These are phyloP conservation scores for Endocalyx cinctus DNA, from an alignment of 2,329 filamentous ascomycete species.

Conservation along the genomic window DNA sequence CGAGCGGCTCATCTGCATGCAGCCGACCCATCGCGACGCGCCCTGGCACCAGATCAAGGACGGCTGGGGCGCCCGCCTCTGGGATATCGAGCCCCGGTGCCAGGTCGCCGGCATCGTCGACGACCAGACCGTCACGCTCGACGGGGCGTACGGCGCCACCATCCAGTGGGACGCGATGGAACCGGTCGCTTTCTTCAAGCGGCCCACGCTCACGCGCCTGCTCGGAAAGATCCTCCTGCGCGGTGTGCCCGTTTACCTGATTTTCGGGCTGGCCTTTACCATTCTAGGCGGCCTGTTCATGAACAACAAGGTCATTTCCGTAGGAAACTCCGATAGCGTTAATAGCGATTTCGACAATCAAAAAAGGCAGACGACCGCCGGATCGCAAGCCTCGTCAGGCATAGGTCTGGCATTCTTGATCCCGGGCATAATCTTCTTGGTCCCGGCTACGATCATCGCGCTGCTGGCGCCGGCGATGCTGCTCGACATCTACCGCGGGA, in stretches of 20 bases:
- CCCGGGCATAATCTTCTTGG: slow-evolving; percentile 1
- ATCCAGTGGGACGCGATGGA: slow-evolving; percentile 35
- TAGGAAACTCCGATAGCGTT: not conserved
- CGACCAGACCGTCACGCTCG: slow-evolving; percentile 38
- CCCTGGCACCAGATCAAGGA: slow-evolving; percentile 38
- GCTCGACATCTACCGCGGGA: slow-evolving; percentile 9
- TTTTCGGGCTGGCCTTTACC: slow-evolving; percentile 2
- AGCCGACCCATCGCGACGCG: slow-evolving; percentile 25
- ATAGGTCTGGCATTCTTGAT: not conserved
- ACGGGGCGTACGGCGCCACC: slow-evolving; percentile 26
- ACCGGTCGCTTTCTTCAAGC: slow-evolving; percentile 10
- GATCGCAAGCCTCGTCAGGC: not conserved
- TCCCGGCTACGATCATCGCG: slow-evolving; percentile 2
- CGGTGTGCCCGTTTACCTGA: slow-evolving; percentile 4
- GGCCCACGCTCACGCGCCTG: slow-evolving; percentile 1
- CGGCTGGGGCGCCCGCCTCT: slow-evolving; percentile 34
- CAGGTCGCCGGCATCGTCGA: slow-evolving; percentile 36
- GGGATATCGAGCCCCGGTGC: slow-evolving; percentile 38
- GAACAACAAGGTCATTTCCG: not conserved
- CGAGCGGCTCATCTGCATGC: slow-evolving; percentile 39
- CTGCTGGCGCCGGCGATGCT: slow-evolving; percentile 4
- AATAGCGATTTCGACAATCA: not conserved
- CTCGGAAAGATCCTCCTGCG: slow-evolving; percentile 7
- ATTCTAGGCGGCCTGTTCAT: not conserved
- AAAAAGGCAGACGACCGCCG: no score